A percentile compares a stretch with the other conserved stretches of the same genome.
Evolutionary conservation across 1,284 basidiomycete genomes (phyloP).

Genomic region (Ustilago hordei): DNA sequence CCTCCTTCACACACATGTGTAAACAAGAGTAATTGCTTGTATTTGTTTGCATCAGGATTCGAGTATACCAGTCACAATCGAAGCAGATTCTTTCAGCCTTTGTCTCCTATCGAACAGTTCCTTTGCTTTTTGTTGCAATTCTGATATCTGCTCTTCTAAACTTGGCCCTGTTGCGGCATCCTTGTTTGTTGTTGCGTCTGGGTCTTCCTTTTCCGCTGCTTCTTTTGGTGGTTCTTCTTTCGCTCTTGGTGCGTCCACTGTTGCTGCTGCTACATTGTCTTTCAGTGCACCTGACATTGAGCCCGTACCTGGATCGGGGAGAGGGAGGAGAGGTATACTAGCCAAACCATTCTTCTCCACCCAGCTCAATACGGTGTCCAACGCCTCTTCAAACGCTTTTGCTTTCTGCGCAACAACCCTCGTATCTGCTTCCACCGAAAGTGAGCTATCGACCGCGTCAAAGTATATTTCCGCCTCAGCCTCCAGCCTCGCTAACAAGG

Average conservation of each 20-base stretch:
- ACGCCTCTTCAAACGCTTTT: conserved; percentile 6
- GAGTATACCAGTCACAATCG: conserved; percentile 39
- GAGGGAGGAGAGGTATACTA: conserved; percentile 17
- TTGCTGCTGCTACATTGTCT: neutral
- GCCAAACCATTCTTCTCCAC: conserved; percentile 45
- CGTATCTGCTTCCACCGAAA: conserved; percentile 12
- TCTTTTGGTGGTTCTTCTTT: neutral
- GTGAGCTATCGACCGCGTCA: conserved; percentile 26
- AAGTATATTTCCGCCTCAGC: conserved; percentile 38
- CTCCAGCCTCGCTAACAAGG: conserved; percentile 29
- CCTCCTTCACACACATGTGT: neutral
- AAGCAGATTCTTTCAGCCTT: conserved; percentile 35
- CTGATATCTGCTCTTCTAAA: conserved; percentile 8
- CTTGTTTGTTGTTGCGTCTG: neutral
- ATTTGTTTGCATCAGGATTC: conserved; percentile 15
- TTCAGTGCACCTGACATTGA: no score
- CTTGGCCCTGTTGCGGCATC: neutral
- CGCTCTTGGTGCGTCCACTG: neutral
- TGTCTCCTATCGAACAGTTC: conserved; percentile 37
- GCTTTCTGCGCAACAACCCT: conserved; percentile 19
- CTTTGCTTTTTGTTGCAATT: conserved; percentile 30
- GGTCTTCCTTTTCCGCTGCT: neutral
- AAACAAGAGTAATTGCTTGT: neutral
- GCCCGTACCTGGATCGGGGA: neutral
- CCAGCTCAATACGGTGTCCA: conserved; percentile 12